Evolutionary conservation across 202 grass and related monocot genomes (phyloP).

Genomic region (Panicum hallii): DNA sequence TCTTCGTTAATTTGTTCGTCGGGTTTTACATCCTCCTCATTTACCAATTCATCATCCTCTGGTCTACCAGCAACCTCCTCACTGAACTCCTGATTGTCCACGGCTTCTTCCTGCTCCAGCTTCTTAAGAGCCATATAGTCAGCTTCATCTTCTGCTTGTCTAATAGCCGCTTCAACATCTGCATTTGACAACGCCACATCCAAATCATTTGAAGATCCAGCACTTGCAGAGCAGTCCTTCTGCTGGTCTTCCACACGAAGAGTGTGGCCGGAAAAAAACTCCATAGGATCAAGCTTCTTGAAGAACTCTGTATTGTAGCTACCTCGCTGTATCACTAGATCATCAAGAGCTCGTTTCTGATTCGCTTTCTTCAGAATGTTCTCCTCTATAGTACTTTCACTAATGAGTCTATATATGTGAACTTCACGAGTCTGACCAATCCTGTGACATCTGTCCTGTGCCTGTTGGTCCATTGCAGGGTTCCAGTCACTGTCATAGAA

Average conservation of each 20-base stretch:
- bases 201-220: constrained; percentile 50
- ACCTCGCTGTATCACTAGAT: constrained; percentile 95
- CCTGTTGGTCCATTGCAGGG: constrained; percentile 99
- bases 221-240: constrained; percentile 40
- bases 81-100: constrained; percentile 98
- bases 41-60: constrained; percentile 91
- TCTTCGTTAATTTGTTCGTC: constrained; percentile 73
- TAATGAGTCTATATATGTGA: constrained; percentile 96
- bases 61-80: constrained; percentile 78
- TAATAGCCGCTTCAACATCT: constrained; percentile 98
- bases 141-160: constrained; percentile 96
- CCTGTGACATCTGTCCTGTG: constrained; percentile 98
- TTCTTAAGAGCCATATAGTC: constrained; percentile 99
- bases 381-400: constrained; percentile 98
- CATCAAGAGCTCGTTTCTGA: constrained; percentile 97
- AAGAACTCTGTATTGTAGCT: constrained; percentile 99
- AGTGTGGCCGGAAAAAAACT: constrained; percentile 86
- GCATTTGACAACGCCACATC: constrained; percentile 62
- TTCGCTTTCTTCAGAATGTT: constrained; percentile 99
- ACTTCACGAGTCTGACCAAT: constrained; percentile 99
- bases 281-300: constrained; percentile 97
- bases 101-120: constrained; percentile 93
- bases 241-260: constrained; percentile 49
- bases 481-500: constrained; percentile 99
- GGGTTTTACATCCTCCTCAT: constrained; percentile 78